Conservation (phyloP, 2,329 filamentous ascomycete genomes). For the Rutstroemia sp. region DNA sequence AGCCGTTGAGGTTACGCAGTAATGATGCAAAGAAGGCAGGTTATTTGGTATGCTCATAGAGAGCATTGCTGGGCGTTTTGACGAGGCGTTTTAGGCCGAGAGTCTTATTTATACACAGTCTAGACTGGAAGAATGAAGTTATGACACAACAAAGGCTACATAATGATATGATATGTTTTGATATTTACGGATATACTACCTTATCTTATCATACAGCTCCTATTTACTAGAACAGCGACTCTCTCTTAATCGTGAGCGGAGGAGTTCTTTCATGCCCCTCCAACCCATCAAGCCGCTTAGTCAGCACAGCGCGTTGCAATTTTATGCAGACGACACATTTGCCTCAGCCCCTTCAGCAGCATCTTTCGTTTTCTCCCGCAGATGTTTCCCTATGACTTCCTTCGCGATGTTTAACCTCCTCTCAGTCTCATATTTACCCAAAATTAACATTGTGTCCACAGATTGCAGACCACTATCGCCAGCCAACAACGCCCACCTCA, state of each 20-base stretch:
- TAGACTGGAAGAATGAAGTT: conserved; percentile 6
- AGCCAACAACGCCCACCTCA: conserved; percentile 48
- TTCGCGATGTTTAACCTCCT: conserved; percentile 28
- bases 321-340: no score
- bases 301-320: no score
- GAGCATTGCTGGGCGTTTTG: conserved; percentile 6
- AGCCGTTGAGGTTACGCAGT: neutral
- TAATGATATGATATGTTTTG: neutral
- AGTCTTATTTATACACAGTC: conserved; percentile 2
- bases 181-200: neutral
- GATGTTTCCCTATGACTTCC: conserved; percentile 8
- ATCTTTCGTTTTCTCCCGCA: neutral
- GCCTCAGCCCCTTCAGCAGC: neutral
- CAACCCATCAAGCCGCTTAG: no score
- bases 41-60: neutral
- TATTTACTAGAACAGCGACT: neutral
- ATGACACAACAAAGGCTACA: conserved; percentile 1
- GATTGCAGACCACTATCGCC: conserved; percentile 46
- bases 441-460: conserved; percentile 43
- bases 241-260: no score
- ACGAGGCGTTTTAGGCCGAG: conserved; percentile 7
- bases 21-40: neutral
- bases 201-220: no score
- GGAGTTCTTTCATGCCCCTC: no score
- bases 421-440: conserved; percentile 45